Percentiles rank a stretch among this genome's conserved stretches.
Conservation (phyloP, 2,329 filamentous ascomycete species). For the Sordariomycetes sp. region DNA sequence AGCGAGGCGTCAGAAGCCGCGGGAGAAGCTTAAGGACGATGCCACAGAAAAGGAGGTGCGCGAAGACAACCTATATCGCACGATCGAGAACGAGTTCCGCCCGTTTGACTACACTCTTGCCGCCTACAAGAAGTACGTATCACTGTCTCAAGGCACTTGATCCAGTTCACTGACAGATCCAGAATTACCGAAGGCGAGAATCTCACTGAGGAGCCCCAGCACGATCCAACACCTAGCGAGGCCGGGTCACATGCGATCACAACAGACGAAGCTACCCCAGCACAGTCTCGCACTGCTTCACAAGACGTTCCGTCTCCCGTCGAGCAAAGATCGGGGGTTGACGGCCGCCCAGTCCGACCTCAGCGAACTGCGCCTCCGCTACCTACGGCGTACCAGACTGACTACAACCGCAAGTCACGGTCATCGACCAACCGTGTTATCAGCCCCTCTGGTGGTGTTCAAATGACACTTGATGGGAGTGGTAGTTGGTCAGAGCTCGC, state of each 20-base stretch:
- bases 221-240: slow-evolving; percentile 1
- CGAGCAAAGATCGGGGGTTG: slow-evolving; percentile 1
- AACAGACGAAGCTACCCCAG: slow-evolving; percentile 37
- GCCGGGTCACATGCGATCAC: slow-evolving; percentile 38
- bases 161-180: background rate
- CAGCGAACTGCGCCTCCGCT: slow-evolving; percentile 21
- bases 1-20: slow-evolving; percentile 85
- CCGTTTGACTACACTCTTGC: slow-evolving; percentile 91
- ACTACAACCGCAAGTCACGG: slow-evolving; percentile 36
- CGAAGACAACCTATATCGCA: slow-evolving; percentile 85
- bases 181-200: slow-evolving; percentile 26
- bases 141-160: background rate
- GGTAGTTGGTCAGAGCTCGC: slow-evolving; percentile 89
- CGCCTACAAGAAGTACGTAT: slow-evolving; percentile 61
- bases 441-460: slow-evolving; percentile 74
- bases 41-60: slow-evolving; percentile 91
- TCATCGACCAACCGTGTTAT: slow-evolving; percentile 60
- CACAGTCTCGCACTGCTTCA: slow-evolving; percentile 21
- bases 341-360: slow-evolving; percentile 3
- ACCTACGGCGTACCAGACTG: slow-evolving; percentile 32
- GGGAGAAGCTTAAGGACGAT: slow-evolving; percentile 85
- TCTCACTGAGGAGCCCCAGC: slow-evolving; percentile 7
- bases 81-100: slow-evolving; percentile 90
- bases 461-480: slow-evolving; percentile 82
- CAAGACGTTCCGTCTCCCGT: slow-evolving; percentile 7